Evolutionary conservation across 805 yeast species (phyloP), one percentile per base, ranked within the genome.

Genomic region (Clavispora santaluciae): DNA sequence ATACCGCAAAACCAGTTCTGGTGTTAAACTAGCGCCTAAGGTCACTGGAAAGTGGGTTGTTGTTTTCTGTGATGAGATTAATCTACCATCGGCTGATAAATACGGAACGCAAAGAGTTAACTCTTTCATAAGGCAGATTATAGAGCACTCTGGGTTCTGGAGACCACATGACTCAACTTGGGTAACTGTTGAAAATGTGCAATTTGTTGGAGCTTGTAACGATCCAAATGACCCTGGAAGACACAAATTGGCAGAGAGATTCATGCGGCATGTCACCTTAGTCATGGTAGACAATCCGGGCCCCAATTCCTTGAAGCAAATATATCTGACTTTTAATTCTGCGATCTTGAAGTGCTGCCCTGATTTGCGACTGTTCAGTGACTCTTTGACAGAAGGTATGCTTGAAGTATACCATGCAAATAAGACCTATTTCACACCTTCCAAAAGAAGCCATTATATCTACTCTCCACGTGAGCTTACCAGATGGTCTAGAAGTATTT

Each of bases 131-230:
- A 75, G 97, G 34, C 91, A 86, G 51, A 54, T 91, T 54, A 64
- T 86, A 6, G 91, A 84, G 48, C 73, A 74, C 16, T 59, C 66
- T 1, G 96, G 97, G 0, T 91, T 88, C 55, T 88, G 95, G 93
- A 70, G 78, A 37, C 60, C 72, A 0, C 53, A 61, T 9, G 78
- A 76, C 22, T 68, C 71, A 35, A 70, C 70, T 20, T 91, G 96
- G 95, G 78, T 90, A 1, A 48, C 65, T 0, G 44, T 88, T 7
- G 65, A 71, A 13, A 72, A 80, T 35, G 69, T 91, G 21, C 95
- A 85, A 54, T 72, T 91, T 63, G 93, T 89, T n/a, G 97, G 95
- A 7, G 97, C 98, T 0, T 91, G 98, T 59, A 91, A 91, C 54
- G 93, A 96, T 1, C 82, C 96, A 0, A 71, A 81, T 0, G 95